Evolutionary conservation across 139 green algal genomes (phyloP).

Genomic region (Coelastrella sp.): DNA sequence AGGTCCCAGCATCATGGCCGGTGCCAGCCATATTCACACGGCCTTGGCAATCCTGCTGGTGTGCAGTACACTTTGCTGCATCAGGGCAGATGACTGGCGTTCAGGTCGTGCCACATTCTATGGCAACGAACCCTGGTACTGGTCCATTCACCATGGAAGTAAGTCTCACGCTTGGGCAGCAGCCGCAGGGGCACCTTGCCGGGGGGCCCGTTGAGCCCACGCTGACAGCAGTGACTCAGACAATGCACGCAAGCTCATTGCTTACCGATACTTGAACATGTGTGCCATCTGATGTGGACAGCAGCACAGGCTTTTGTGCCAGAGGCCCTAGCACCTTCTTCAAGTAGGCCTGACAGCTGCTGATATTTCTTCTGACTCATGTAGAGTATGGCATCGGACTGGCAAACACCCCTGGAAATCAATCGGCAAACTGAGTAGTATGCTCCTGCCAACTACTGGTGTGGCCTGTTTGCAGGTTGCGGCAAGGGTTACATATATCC

Average conservation of each 20-base stretch:
- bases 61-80: not conserved
- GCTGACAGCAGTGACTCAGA: too few relatives aligned
- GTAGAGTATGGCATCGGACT: too few relatives aligned
- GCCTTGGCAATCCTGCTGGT: not conserved
- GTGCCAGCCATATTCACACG: not conserved
- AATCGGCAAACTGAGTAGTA: too few relatives aligned
- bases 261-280: not conserved
- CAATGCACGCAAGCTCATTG: too few relatives aligned
- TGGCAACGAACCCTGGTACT: slow-evolving; percentile 48
- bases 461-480: slow-evolving; percentile 28
- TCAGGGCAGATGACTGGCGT: not conserved
- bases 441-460: too few relatives aligned
- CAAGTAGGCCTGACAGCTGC: too few relatives aligned
- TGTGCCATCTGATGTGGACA: not conserved
- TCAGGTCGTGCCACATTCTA: slow-evolving; percentile 52
- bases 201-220: too few relatives aligned
- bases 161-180: not conserved
- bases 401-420: too few relatives aligned
- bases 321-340: not conserved
- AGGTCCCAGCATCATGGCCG: not conserved
- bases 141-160: slow-evolving; percentile 53
- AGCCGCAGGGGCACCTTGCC: too few relatives aligned
- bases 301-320: not conserved
- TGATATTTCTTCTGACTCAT: too few relatives aligned
- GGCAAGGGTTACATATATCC: slow-evolving; percentile 47